Base-by-base conservation (phyloP, 306 rosid species). In the Prunus padus region DNA sequence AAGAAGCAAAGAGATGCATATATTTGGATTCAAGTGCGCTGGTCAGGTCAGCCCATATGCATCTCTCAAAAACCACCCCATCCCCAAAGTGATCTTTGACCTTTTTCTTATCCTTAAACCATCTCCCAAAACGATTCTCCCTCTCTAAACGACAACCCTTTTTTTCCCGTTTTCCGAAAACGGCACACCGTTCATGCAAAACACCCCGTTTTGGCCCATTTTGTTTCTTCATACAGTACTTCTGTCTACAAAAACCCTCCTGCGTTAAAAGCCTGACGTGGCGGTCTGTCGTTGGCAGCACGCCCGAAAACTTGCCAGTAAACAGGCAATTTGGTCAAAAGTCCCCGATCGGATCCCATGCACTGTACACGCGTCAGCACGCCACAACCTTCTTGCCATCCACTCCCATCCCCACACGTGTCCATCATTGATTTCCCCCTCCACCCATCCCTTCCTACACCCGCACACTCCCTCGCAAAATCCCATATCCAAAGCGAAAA, bases 311-410 rank as follows among this genome's bases (percentile, higher is more conserved):
- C 13, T 16, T 62, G 67, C 22, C 67, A 62, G 44, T 2, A 60
- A 23, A 28, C 37, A 46, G 54, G 47, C 37, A 46, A 64, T 12
- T 14, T 16, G 68, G 91, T 80, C 81, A 79, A 83, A 83, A 86
- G 81, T 37, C 42, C 42, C 42, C 42, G 84, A 76, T 33, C 45
- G 83, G 80, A 91, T 89, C 89, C 83, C 44, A 80, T 59, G 76
- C 68, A 83, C 91, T 86, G 89, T 76, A 79, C 80, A 91, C 75
- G 81, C 87, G 86, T 84, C 87, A 79, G 87, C 89, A 72, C 25
- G 50, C 52, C 83, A 79, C 75, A 72, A 69, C 84, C 68, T 80
- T 44, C 80, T 87, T 84, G 86, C 80, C 74, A 69, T 80, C 87
- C 88, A 82, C 82, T 86, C 45, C 20, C 25, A 16, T 49, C 47